Evolutionary conservation across 148 eudicot genomes (phyloP).

Genomic region (Nepenthes mirabilis): DNA sequence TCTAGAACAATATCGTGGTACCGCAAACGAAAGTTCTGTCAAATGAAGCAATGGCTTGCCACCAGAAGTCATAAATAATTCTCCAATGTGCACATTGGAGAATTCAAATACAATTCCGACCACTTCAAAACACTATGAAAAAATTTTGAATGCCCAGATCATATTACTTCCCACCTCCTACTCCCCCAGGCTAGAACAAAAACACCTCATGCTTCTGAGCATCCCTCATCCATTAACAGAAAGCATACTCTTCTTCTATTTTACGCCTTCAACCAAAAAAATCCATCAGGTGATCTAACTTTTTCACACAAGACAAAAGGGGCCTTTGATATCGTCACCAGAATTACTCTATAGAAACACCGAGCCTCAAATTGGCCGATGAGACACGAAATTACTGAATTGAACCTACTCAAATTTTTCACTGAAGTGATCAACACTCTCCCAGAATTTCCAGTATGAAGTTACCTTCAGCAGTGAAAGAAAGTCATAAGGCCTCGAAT

Average conservation of each 20-base stretch:
- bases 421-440: neutral
- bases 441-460: neutral
- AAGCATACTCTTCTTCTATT: neutral
- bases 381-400: neutral
- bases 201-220: slow-evolving; percentile 1
- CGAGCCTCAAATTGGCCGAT: neutral
- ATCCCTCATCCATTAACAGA: slow-evolving; percentile 4
- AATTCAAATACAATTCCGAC: slow-evolving; percentile 9
- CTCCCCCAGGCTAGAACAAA: slow-evolving; percentile 1
- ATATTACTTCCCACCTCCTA: slow-evolving; percentile 4
- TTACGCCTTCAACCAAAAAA: neutral
- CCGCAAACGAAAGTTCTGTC: slow-evolving; percentile 24
- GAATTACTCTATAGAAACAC: too few species aligned
- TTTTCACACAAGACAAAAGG: too few species aligned
- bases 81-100: slow-evolving; percentile 32
- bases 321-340: too few species aligned
- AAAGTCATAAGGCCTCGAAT: neutral
- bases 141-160: neutral
- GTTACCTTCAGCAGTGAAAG: neutral
- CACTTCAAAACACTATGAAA: neutral
- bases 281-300: slow-evolving; percentile 2
- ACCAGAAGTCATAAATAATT: slow-evolving; percentile 47
- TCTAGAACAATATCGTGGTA: slow-evolving; percentile 15
- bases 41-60: slow-evolving; percentile 28
- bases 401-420: neutral